These are phyloP conservation scores for Psophocarpus tetragonolobus DNA, from an alignment of 306 rosid genomes.

Conservation along the genomic window DNA sequence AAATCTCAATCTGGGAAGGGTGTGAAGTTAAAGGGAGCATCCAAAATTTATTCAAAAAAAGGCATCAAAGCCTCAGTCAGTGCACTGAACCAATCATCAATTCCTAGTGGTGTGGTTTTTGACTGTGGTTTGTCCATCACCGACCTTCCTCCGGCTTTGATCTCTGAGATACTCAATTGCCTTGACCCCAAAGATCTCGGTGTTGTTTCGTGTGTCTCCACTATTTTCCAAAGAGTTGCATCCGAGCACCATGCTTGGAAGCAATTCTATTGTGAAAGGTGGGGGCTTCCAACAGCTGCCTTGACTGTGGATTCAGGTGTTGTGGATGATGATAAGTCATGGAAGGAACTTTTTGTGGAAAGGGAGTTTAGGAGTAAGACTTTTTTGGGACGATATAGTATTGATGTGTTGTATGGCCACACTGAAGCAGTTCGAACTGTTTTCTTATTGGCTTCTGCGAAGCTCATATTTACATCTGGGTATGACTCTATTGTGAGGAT, in stretches of 20 bases:
- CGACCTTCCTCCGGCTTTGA: constrained; percentile 76
- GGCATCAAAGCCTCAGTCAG: constrained; percentile 34
- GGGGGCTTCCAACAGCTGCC: constrained; percentile 74
- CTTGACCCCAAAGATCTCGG: constrained; percentile 96
- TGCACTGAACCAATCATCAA: constrained; percentile 34
- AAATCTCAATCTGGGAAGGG: constrained; percentile 29
- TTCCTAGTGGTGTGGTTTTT: constrained; percentile 42
- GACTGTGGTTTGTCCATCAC: constrained; percentile 53
- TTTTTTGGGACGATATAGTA: constrained; percentile 84
- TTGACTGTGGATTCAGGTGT: constrained; percentile 40
- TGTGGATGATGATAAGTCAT: constrained; percentile 62
- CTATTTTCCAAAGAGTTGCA: constrained; percentile 58
- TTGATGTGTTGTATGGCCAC: constrained; percentile 83
- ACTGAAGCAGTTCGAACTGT: constrained; percentile 83
- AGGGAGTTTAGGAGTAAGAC: constrained; percentile 94
- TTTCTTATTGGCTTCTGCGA: constrained; percentile 77
- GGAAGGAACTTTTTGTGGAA: constrained; percentile 86
- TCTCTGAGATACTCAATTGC: constrained; percentile 79
- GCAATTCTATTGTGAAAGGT: constrained; percentile 86
- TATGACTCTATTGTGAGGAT: constrained; percentile 84
- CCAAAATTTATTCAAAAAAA: constrained; percentile 44
- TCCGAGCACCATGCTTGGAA: constrained; percentile 96
- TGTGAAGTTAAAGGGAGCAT: constrained; percentile 37
- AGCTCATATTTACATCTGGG: constrained; percentile 85
- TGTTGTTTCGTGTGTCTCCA: constrained; percentile 76